Conservation (phyloP, 2,329 filamentous ascomycete genomes). For the Aureobasidium namibiae region DNA sequence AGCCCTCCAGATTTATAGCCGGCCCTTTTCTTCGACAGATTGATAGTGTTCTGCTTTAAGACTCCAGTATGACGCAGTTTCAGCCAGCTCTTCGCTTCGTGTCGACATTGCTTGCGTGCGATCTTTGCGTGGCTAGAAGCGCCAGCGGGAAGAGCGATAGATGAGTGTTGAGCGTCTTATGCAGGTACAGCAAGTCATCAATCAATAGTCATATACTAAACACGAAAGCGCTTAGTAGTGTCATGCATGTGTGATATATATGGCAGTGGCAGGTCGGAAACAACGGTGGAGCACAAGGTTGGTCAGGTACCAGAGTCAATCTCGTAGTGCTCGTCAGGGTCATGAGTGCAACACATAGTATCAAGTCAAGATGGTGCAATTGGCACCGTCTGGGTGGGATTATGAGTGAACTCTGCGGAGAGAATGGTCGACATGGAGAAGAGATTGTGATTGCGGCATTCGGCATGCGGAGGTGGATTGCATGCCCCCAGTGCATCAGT, state of each 20-base stretch:
- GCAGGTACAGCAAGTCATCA: constrained; percentile 3
- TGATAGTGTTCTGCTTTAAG: background rate
- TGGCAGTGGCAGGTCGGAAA: background rate
- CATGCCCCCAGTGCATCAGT: background rate
- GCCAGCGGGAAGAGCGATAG: background rate
- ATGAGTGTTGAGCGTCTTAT: background rate
- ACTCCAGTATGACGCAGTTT: constrained; percentile 3
- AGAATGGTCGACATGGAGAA: background rate
- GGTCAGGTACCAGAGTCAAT: background rate
- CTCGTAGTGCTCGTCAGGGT: background rate
- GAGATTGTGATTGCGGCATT: background rate
- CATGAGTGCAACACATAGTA: background rate
- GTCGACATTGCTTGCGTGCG: background rate
- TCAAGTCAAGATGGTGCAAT: background rate
- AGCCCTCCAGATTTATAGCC: background rate
- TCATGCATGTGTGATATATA: constrained; percentile 1
- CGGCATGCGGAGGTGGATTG: background rate
- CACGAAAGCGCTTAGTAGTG: background rate
- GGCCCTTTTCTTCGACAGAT: background rate
- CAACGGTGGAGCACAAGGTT: background rate
- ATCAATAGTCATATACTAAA: background rate
- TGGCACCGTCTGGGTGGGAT: background rate
- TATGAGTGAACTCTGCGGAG: background rate
- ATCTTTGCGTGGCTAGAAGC: background rate
- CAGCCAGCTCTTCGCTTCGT: background rate